phyloP scores from a whole-genome alignment of 1,284 basidiomycete genomes.

The Microbotryum intermedium region DNA sequence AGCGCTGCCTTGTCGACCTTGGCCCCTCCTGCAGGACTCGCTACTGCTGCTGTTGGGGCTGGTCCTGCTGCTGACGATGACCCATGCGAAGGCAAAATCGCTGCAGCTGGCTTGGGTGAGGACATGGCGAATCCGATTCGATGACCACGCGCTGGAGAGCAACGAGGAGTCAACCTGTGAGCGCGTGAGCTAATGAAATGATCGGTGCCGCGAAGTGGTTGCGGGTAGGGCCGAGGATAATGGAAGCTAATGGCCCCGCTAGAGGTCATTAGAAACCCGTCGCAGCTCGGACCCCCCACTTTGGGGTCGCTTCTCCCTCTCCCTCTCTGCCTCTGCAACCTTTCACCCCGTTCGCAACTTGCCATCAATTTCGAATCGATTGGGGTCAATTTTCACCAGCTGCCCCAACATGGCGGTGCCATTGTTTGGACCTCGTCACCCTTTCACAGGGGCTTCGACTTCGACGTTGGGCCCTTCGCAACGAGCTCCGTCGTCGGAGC shows the following conservation, averaged over 20 bases:
- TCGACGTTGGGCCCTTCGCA: background rate
- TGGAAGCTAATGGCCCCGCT: no score
- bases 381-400: no score
- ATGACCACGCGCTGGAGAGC: no score
- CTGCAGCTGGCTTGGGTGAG: background rate
- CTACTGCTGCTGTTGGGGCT: background rate
- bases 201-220: background rate
- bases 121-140: no score
- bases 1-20: conserved; percentile 3
- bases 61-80: background rate
- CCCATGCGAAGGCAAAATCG: background rate
- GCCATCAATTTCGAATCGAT: background rate
- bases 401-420: no score
- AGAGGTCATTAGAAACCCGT: no score
- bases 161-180: background rate
- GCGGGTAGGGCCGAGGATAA: no score
- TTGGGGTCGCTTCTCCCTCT: background rate
- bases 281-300: background rate
- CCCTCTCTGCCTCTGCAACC: no score
- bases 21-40: background rate
- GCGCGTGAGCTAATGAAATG: no score
- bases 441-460: background rate
- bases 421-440: no score
- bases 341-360: no score
- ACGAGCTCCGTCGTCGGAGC: background rate